Evolutionary conservation across 1,284 basidiomycete species (phyloP).

Genomic region (Rhodofomes roseus): DNA sequence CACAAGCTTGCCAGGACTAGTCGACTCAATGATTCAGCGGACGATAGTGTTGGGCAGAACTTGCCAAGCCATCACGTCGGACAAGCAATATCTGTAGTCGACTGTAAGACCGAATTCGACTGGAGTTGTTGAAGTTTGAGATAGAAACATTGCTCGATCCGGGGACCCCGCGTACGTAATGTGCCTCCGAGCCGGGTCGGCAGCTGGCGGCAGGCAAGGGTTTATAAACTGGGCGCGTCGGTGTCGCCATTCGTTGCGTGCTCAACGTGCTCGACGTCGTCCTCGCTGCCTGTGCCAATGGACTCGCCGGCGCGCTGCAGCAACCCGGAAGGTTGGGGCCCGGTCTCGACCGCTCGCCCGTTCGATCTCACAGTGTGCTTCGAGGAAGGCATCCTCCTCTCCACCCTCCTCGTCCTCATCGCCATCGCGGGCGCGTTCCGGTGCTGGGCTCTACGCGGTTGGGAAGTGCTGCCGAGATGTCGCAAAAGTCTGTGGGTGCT

Average conservation of each 20-base stretch:
- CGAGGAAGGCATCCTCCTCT: constrained; percentile 68
- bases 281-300: constrained; percentile 14
- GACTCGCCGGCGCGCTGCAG: constrained; percentile 37
- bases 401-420: constrained; percentile 48
- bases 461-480: constrained; percentile 25
- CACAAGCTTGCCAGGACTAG: too few relatives aligned
- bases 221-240: not conserved
- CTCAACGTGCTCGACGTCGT: constrained; percentile 24
- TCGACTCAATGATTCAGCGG: too few relatives aligned
- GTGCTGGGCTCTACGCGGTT: constrained; percentile 28
- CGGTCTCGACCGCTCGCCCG: constrained; percentile 54
- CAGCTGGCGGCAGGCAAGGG: too few relatives aligned
- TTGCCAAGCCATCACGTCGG: too few relatives aligned
- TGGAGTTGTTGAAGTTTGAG: too few relatives aligned
- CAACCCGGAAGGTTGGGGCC: constrained; percentile 57
- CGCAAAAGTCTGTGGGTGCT: constrained; percentile 46
- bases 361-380: constrained; percentile 87
- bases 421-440: constrained; percentile 40
- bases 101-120: too few relatives aligned
- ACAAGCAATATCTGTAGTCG: too few relatives aligned
- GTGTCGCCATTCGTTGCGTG: constrained; percentile 24
- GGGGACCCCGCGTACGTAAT: too few relatives aligned
- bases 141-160: too few relatives aligned
- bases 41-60: too few relatives aligned
- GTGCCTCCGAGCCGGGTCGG: too few relatives aligned